Evolutionary conservation across 768 basidiomycete species (phyloP).

Genomic region (Multifurca ochricompacta): DNA sequence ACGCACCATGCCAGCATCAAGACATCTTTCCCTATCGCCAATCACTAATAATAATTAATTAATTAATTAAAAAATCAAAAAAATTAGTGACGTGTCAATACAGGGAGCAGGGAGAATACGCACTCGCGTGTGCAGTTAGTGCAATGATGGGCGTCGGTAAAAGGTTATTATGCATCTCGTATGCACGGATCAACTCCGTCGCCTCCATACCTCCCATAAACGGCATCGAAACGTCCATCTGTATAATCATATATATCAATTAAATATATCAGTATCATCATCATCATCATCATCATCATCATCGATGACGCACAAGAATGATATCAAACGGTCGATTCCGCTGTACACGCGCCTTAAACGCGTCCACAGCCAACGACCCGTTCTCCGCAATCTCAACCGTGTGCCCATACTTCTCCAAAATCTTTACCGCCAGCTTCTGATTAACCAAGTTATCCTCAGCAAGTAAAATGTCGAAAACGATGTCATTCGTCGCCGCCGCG

Average conservation of each 20-base stretch:
- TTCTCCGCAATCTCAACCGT: conserved; percentile 97
- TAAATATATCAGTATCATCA: too few relatives aligned
- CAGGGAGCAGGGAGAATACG: too few relatives aligned
- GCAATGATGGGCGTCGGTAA: conserved; percentile 88
- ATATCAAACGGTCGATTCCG: conserved; percentile 79
- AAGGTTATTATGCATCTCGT: conserved; percentile 66
- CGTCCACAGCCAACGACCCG: conserved; percentile 87
- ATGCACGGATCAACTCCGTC: conserved; percentile 82
- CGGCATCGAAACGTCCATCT: conserved; percentile 99
- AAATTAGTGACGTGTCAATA: too few relatives aligned
- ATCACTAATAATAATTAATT: too few relatives aligned
- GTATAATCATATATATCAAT: too few relatives aligned
- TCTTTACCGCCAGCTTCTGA: conserved; percentile 93
- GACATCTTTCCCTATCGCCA: conserved; percentile 69
- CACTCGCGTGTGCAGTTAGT: conserved; percentile 93
- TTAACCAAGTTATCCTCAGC: conserved; percentile 97
- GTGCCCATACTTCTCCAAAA: conserved; percentile 94
- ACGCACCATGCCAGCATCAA: conserved; percentile 60
- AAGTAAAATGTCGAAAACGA: conserved; percentile 85
- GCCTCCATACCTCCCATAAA: conserved; percentile 99
- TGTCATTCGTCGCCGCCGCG: conserved; percentile 76
- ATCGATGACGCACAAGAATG: conserved; percentile 81
- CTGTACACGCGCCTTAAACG: conserved; percentile 71
- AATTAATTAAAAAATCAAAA: too few relatives aligned
- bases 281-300: too few relatives aligned